Evolutionary conservation across 257 asterid genomes (phyloP).

Genomic region (Euphrasia confusa): DNA sequence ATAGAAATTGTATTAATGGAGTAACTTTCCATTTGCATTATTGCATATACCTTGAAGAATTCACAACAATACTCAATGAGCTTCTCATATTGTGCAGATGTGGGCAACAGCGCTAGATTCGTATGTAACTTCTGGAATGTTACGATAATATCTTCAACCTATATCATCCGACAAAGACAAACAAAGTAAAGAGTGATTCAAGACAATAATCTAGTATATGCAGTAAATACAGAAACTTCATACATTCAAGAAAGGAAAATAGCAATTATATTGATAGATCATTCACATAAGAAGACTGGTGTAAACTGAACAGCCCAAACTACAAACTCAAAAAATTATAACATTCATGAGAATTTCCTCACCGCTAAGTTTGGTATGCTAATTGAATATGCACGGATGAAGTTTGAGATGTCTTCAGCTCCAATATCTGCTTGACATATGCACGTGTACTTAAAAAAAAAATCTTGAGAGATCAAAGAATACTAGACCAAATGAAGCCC

Average conservation of each 20-base stretch:
- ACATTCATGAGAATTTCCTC: slow-evolving; percentile 61
- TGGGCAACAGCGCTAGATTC: slow-evolving; percentile 53
- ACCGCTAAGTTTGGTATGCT: slow-evolving; percentile 65
- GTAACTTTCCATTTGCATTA: neutral
- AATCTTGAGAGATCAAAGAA: slow-evolving; percentile 14
- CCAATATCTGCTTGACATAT: slow-evolving; percentile 44
- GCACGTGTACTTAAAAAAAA: slow-evolving; percentile 21
- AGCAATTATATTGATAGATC: slow-evolving; percentile 7
- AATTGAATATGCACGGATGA: slow-evolving; percentile 49
- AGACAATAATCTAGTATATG: slow-evolving; percentile 18
- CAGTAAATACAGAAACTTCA: slow-evolving; percentile 13
- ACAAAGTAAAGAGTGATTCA: slow-evolving; percentile 7
- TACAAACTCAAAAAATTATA: slow-evolving; percentile 31
- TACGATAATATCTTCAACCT: slow-evolving; percentile 64
- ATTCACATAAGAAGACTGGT: slow-evolving; percentile 13
- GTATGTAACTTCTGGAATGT: slow-evolving; percentile 51
- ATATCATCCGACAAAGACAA: slow-evolving; percentile 26
- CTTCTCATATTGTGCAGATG: slow-evolving; percentile 54
- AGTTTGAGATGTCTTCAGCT: slow-evolving; percentile 52
- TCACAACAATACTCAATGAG: slow-evolving; percentile 54
- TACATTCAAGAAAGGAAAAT: slow-evolving; percentile 20
- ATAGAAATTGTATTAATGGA: slow-evolving; percentile 12
- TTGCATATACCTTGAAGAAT: slow-evolving; percentile 53
- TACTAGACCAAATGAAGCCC: slow-evolving; percentile 19
- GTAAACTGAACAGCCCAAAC: slow-evolving; percentile 21